Conservation (phyloP, 2,329 filamentous ascomycete genomes). For the Fusarium brevicatenulatum region DNA sequence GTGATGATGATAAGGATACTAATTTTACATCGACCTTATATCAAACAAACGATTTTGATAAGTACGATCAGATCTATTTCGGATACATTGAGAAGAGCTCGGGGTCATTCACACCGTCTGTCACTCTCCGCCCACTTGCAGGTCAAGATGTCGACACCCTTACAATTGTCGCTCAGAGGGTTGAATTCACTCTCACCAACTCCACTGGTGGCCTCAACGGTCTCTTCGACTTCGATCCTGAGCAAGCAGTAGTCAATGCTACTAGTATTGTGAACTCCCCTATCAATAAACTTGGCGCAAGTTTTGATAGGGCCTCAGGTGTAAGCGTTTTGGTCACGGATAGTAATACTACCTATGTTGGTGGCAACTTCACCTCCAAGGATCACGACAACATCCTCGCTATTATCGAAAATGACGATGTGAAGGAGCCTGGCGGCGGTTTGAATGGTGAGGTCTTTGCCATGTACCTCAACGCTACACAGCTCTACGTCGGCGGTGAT, state of each 20-base stretch:
- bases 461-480: conserved; percentile 73
- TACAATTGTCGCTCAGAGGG: conserved; percentile 88
- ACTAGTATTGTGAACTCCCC: conserved; percentile 75
- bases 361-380: conserved; percentile 82
- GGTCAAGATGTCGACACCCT: conserved; percentile 71
- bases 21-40: conserved; percentile 73
- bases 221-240: conserved; percentile 86
- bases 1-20: conserved; percentile 53
- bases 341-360: conserved; percentile 76
- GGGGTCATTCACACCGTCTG: conserved; percentile 77
- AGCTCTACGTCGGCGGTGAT: conserved; percentile 83
- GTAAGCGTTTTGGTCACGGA: conserved; percentile 75
- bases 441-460: conserved; percentile 82
- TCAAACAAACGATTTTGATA: conserved; percentile 96
- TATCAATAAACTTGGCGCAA: conserved; percentile 79
- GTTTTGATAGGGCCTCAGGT: conserved; percentile 72
- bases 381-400: conserved; percentile 80
- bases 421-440: conserved; percentile 73
- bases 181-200: conserved; percentile 79
- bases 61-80: conserved; percentile 92
- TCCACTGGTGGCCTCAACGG: conserved; percentile 87
- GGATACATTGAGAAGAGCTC: conserved; percentile 83
- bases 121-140: conserved; percentile 77
- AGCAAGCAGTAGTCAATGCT: conserved; percentile 60
- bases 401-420: conserved; percentile 71